phyloP scores from a whole-genome alignment of 352 stramenopile genomes.

The Phytopythium chamaehyphon region DNA sequence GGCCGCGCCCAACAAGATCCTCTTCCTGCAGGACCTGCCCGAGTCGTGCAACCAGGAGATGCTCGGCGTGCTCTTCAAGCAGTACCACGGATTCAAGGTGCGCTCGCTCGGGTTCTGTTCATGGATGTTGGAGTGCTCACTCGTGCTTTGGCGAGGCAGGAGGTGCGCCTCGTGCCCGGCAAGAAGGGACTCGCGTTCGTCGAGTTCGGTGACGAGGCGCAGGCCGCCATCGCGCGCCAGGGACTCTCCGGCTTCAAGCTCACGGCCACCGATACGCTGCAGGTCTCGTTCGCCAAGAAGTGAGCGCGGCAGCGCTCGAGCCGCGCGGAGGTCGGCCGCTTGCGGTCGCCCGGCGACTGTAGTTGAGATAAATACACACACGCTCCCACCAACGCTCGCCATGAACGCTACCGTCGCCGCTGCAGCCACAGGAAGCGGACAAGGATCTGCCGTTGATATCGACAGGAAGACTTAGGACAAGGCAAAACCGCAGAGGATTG shows the following conservation, averaged over 20 bases:
- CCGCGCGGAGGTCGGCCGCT: too few relatives aligned
- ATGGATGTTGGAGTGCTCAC: not conserved
- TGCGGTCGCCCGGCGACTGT: too few relatives aligned
- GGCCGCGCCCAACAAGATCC: slow-evolving; percentile 87
- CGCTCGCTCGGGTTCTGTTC: slow-evolving; percentile 11
- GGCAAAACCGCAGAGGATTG: too few relatives aligned
- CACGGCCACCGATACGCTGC: slow-evolving; percentile 74
- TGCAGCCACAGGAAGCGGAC: too few relatives aligned
- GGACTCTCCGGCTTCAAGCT: slow-evolving; percentile 83
- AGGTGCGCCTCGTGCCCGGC: slow-evolving; percentile 93
- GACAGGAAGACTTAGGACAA: too few relatives aligned
- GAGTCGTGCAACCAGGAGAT: slow-evolving; percentile 95
- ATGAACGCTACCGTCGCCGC: too few relatives aligned
- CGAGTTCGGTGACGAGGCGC: slow-evolving; percentile 91
- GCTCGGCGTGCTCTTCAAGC: slow-evolving; percentile 95
- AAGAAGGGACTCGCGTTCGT: slow-evolving; percentile 95
- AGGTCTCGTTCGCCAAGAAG: slow-evolving; percentile 86
- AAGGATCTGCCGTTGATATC: too few relatives aligned
- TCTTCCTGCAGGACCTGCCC: slow-evolving; percentile 93
- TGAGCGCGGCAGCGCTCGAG: slow-evolving; percentile 12
- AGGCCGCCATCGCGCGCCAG: slow-evolving; percentile 77
- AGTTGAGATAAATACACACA: too few relatives aligned
- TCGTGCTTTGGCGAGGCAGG: slow-evolving; percentile 26
- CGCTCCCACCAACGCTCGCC: too few relatives aligned
- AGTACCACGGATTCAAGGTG: slow-evolving; percentile 95